Evolutionary conservation across 2,329 filamentous ascomycete genomes (phyloP), one percentile per base, ranked within the genome.

Genomic region (Colletotrichum magnum): DNA sequence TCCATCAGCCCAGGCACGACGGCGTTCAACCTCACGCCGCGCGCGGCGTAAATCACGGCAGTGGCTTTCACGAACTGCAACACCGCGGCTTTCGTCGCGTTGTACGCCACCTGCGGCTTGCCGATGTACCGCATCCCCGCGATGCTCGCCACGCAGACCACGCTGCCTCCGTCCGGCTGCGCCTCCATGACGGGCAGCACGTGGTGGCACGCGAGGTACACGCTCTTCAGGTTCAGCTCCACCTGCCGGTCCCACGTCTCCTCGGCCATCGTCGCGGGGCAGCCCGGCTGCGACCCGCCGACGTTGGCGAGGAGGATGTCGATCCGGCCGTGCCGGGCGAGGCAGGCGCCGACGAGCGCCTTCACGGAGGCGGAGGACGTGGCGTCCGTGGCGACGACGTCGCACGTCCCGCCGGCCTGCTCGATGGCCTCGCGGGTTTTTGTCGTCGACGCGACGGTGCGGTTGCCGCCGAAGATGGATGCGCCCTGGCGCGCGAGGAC

Each of bases 271-370:
- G 75, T 77, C 0, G 82, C 86, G 0, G 87, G 84, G 36, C 81
- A 81, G 0, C 87, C 87, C 0, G 82, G 83, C 67, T 89, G 87
- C 0, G 84, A 87, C 60, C 83, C 83, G 2, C 89, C 89, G 3
- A 90, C 88, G 60, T 90, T 90, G 71, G 89, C 89, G 16, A 91
- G 75, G 0, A 91, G 77, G 24, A 91, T 86, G 71, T 91, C 89
- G 61, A 90, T 86, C 6, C 85, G 82, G 9, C 87, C 87, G 69
- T 89, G 83, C 47, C 83, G 84, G 0, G 79, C 74, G 18, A 88
- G 73, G 52, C 87, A 89, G 0, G 83, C 81, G 41, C 87, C 82
- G 4, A 90, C 83, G 0, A 90, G 81, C 0, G 75, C 75, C 70
- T 87, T 85, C 74, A 89, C 87, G 16, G 86, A 85, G 0, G 77